Conservation (phyloP, 2,329 filamentous ascomycete genomes). For the Fusarium chaquense region DNA sequence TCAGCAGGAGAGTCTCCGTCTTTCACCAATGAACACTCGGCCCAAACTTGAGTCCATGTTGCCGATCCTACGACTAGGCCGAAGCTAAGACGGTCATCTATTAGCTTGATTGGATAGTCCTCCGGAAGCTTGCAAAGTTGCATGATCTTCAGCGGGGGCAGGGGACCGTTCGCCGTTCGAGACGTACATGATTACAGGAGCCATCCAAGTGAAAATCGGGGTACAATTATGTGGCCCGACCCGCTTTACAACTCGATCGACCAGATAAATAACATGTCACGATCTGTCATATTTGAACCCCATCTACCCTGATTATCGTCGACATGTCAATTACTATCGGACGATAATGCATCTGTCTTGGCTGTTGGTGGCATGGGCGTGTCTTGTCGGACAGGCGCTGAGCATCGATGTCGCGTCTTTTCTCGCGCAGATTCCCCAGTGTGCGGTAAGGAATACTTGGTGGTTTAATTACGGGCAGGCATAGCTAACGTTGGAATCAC, state of each 20-base stretch:
- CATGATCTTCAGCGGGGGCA: conserved; percentile 3
- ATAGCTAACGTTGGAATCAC: neutral
- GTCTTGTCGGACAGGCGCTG: neutral
- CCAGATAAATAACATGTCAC: neutral
- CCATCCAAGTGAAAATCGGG: neutral
- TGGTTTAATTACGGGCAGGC: neutral
- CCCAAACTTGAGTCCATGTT: neutral
- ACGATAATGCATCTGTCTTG: conserved; percentile 13
- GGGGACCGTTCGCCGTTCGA: neutral
- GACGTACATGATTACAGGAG: neutral
- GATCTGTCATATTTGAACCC: neutral
- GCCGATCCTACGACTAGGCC: neutral
- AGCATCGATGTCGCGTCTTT: conserved; percentile 1
- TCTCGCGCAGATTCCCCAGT: conserved; percentile 9
- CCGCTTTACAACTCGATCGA: neutral
- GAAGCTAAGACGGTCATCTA: neutral
- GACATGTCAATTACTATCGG: neutral
- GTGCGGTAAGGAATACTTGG: neutral
- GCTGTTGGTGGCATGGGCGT: conserved; percentile 17
- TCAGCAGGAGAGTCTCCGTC: neutral
- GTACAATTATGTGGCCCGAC: neutral
- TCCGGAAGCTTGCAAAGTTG: neutral
- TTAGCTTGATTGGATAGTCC: neutral
- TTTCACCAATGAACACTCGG: neutral
- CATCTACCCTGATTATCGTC: neutral